phyloP scores from a whole-genome alignment of 768 basidiomycete species.

The Tricholoma sp. region DNA sequence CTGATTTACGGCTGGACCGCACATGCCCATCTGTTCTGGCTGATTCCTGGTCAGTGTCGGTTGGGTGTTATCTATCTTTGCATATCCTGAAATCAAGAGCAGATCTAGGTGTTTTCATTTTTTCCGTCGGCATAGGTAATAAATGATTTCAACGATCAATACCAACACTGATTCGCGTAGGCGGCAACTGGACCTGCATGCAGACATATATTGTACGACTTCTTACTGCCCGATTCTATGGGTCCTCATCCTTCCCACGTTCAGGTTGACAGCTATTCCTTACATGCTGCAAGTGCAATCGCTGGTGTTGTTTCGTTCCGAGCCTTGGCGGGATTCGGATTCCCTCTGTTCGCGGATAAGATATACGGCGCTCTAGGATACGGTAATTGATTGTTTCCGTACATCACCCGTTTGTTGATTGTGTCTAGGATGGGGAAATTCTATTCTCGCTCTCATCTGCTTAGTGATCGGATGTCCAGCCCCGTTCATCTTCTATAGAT shows the following conservation, averaged over 20 bases:
- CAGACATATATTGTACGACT: constrained; percentile 53
- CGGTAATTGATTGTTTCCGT: constrained; percentile 16
- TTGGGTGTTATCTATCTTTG: not conserved
- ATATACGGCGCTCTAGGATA: constrained; percentile 50
- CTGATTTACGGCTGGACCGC: constrained; percentile 63
- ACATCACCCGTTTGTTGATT: not conserved
- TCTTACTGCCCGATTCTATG: constrained; percentile 11
- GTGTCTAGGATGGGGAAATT: constrained; percentile 46
- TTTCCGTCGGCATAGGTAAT: constrained; percentile 43
- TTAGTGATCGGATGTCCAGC: constrained; percentile 50
- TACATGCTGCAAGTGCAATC: constrained; percentile 58
- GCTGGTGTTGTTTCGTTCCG: constrained; percentile 53
- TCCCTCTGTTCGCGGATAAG: constrained; percentile 59
- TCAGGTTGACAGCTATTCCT: constrained; percentile 81
- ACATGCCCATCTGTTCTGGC: constrained; percentile 48
- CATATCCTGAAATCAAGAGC: not conserved
- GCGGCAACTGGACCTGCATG: constrained; percentile 39
- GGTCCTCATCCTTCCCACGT: constrained; percentile 18
- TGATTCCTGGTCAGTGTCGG: constrained; percentile 43
- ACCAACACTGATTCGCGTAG: constrained; percentile 8
- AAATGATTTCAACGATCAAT: not conserved
- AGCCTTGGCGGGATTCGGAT: constrained; percentile 55
- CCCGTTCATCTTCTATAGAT: constrained; percentile 37
- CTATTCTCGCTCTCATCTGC: constrained; percentile 47
- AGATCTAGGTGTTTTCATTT: constrained; percentile 40